Base-by-base conservation (phyloP, 306 rosid species). In the Sechiopsis laciniata region DNA sequence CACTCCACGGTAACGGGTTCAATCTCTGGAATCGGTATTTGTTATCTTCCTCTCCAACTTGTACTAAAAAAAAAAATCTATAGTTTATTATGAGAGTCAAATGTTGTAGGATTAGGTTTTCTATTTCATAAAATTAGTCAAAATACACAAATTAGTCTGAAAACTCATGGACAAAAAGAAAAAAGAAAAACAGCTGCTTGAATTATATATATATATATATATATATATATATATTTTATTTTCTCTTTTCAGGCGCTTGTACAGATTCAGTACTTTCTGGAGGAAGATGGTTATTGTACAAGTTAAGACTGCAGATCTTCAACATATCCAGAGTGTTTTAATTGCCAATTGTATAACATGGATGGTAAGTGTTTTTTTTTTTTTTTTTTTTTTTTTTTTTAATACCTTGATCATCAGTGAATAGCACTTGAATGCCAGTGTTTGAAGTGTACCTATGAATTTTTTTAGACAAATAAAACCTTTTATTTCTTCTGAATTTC, bases 221-320 rank as follows among this genome's bases (percentile, higher is more conserved):
- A n/a, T n/a, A n/a, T n/a, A n/a, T n/a, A n/a, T n/a, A n/a, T n/a
- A n/a, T n/a, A n/a, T n/a, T n/a, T n/a, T n/a, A n/a, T 72, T 56
- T 55, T 35, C 82, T 37, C 72, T 75, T 84, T 13, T 48, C 86
- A 91, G 99, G 97, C 88, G 45, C 90, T 91, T 16, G 92, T 87
- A 76, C 92, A 88, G 83, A 89, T 95, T 78, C 83, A 66, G 62
- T 52, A 37, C 72, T 91, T 83, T 71, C 78, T 95, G 81, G 83
- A 81, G 56, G 88, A 86, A 76, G 77, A 79, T 77, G 77, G 77
- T 57, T 60, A 32, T 61, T 72, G 70, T 64, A 76, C 80, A 59
- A 78, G 66, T 73, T 87, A 79, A 82, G 69, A 29, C 16, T 52
- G 46, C 51, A 72, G 42, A 10, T 42, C n/a, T 11, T 45, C 55